Evolutionary conservation across 78 protist genomes (phyloP), one percentile per base, ranked within the genome.

Genomic region (slime mould (Dictyostelium discoideum)): DNA sequence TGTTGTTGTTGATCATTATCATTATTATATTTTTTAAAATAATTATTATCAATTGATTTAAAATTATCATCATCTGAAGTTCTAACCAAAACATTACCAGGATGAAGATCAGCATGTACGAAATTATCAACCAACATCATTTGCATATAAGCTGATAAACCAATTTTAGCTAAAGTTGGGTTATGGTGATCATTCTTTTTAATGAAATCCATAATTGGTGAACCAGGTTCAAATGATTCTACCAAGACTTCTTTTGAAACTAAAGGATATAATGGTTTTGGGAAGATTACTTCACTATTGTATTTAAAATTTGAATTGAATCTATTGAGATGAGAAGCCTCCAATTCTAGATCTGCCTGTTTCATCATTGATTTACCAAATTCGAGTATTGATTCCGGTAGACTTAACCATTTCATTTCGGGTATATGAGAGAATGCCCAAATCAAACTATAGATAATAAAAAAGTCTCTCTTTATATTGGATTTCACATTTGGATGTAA

Each of bases 51-150:
- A 14, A 26, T 18, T 82, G 85, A 48, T 50, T 5, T 22, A 1
- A 4, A 16, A 16, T 50, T 39, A 29, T 81, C 26, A 29, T 81
- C 26, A 20, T 81, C 63, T 4, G 44, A 37, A 50, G 54, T 65
- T 40, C 95, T 76, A 10, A 90, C 95, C 20, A 87, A 67, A 2
- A 82, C 92, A 81, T 88, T 87, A 5, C 97, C 97, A 26, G 97
- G 97, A 60, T 96, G 97, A 22, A 96, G 39, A 77, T 96, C 97
- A 0, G 94, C 94, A 50, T 96, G 97, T 3, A 96, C 67, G 69
- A 96, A 96, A 54, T 96, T 88, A 57, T 96, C 97, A 39, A 84
- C 65, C 32, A 96, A 63, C 94, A 96, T 87, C 97, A 96, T 96
- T 42, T 96, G 82, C 73, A 96, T 40, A 20, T 87, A 96, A 8